A percentile compares a stretch with the other conserved stretches of the same genome.
These are phyloP conservation scores for Vicia faba DNA, from an alignment of 306 rosid genomes.

Conservation along the genomic window DNA sequence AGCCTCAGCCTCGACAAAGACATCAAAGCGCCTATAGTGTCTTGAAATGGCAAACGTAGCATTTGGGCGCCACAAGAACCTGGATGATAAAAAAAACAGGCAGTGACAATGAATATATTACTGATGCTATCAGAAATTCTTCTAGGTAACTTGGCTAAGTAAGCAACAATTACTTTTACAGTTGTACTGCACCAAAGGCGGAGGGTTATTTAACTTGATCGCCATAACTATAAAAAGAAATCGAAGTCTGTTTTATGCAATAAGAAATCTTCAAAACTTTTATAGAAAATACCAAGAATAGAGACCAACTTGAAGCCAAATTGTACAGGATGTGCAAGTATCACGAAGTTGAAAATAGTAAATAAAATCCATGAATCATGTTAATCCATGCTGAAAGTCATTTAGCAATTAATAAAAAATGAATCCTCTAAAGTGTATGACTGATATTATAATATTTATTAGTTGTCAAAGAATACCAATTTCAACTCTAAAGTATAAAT, in stretches of 20 bases:
- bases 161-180: constrained; percentile 7
- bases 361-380: constrained; percentile 8
- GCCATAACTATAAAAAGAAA: neutral
- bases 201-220: neutral
- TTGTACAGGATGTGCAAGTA: constrained; percentile 2
- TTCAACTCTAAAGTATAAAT: constrained; percentile 3
- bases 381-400: neutral
- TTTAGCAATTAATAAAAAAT: neutral
- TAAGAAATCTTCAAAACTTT: neutral
- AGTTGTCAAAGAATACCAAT: constrained; percentile 16
- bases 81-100: constrained; percentile 42
- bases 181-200: neutral
- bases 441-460: constrained; percentile 10
- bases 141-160: constrained; percentile 2
- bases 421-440: neutral
- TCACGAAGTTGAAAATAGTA: constrained; percentile 5
- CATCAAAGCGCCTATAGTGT: constrained; percentile 93
- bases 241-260: neutral
- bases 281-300: neutral
- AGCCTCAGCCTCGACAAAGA: constrained; percentile 95
- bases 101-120: constrained; percentile 19
- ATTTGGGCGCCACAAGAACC: constrained; percentile 95
- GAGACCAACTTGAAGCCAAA: neutral
- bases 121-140: constrained; percentile 21
- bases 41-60: constrained; percentile 92